Evolutionary conservation across 2,329 filamentous ascomycete species (phyloP).

Genomic region (Penicillium capsulatum): DNA sequence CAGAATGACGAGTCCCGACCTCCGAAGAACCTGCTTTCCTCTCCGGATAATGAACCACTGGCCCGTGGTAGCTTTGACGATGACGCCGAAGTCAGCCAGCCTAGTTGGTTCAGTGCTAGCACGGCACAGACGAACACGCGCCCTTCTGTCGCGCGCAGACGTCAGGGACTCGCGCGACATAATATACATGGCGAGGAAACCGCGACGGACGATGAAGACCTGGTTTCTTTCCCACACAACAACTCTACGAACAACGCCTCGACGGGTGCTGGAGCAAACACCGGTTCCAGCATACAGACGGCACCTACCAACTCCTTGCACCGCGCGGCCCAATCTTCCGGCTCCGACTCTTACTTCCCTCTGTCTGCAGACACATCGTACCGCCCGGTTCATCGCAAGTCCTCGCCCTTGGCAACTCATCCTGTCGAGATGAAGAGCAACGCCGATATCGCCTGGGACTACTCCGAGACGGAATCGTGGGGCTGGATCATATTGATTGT

Average conservation of each 20-base stretch:
- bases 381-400: constrained; percentile 33
- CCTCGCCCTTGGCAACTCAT: constrained; percentile 37
- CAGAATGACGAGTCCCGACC: constrained; percentile 9
- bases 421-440: constrained; percentile 31
- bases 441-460: constrained; percentile 65
- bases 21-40: constrained; percentile 7
- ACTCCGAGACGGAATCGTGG: constrained; percentile 95
- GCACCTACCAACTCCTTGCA: constrained; percentile 20
- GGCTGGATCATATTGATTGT: constrained; percentile 87
- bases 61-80: constrained; percentile 16
- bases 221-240: constrained; percentile 59
- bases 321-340: constrained; percentile 49
- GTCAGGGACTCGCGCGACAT: constrained; percentile 48
- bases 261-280: constrained; percentile 5
- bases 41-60: constrained; percentile 9
- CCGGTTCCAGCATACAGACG: constrained; percentile 14
- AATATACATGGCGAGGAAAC: constrained; percentile 60
- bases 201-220: constrained; percentile 80
- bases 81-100: constrained; percentile 11
- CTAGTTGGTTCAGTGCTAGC: constrained; percentile 17
- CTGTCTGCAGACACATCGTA: constrained; percentile 37
- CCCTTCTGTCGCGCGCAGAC: constrained; percentile 28
- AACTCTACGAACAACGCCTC: constrained; percentile 33
- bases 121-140: constrained; percentile 17
- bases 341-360: constrained; percentile 61